phyloP scores from a whole-genome alignment of 2,329 filamentous ascomycete species.

The Acephala macrosclerotiorum region DNA sequence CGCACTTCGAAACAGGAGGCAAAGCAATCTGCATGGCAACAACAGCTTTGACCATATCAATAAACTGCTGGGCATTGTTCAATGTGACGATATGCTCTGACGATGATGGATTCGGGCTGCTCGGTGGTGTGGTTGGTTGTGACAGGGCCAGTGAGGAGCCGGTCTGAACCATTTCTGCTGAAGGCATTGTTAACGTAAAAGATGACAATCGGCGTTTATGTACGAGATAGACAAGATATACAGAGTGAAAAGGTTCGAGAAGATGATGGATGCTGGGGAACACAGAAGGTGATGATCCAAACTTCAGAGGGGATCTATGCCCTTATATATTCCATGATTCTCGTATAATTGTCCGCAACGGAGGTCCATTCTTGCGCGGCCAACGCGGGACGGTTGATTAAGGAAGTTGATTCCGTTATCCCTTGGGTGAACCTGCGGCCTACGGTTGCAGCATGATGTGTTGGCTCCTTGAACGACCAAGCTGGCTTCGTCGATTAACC shows the following conservation, averaged over 20 bases:
- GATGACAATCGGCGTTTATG: conserved; percentile 19
- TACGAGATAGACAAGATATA: conserved; percentile 22
- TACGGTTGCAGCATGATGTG: too few relatives aligned
- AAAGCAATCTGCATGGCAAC: too few relatives aligned
- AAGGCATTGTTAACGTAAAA: conserved; percentile 15
- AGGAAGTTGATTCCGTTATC: conserved; percentile 16
- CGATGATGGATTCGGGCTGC: conserved; percentile 23
- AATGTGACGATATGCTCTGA: conserved; percentile 22
- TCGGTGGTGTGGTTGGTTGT: conserved; percentile 16
- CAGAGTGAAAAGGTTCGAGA: conserved; percentile 14
- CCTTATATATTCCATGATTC: conserved; percentile 16
- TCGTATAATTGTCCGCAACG: conserved; percentile 7
- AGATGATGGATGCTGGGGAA: conserved; percentile 14
- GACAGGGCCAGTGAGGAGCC: background rate
- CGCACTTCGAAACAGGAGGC: too few relatives aligned
- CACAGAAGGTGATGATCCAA: conserved; percentile 14
- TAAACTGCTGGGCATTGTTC: conserved; percentile 1
- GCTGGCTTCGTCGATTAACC: conserved; percentile 14
- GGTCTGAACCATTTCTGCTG: conserved; percentile 29
- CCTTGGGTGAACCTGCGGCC: conserved; percentile 13
- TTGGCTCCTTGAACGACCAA: conserved; percentile 21
- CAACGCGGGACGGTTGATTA: conserved; percentile 20
- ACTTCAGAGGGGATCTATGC: conserved; percentile 15
- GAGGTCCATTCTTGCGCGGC: conserved; percentile 21
- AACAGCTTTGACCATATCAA: too few relatives aligned